Evolutionary conservation across 805 yeast species (phyloP).

Genomic region (Wickerhamiella azyma): DNA sequence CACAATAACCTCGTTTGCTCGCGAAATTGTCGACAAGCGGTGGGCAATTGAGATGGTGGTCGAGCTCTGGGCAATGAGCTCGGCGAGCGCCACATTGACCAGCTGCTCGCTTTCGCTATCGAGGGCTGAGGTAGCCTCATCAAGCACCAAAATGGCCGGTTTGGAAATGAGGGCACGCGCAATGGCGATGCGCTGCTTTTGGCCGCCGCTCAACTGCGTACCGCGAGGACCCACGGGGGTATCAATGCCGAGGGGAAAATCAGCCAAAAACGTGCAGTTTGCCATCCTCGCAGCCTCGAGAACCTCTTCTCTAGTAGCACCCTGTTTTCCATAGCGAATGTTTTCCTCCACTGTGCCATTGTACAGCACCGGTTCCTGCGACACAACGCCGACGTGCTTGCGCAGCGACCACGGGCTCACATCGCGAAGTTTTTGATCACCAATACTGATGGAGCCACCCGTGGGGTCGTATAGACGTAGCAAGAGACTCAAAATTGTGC

Average conservation of each 20-base stretch:
- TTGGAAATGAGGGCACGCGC: slow-evolving; percentile 73
- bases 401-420: slow-evolving; percentile 64
- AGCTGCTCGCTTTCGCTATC: slow-evolving; percentile 81
- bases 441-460: slow-evolving; percentile 49
- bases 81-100: slow-evolving; percentile 56
- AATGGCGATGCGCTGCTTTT: slow-evolving; percentile 81
- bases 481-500: slow-evolving; percentile 68
- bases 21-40: slow-evolving; percentile 71
- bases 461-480: slow-evolving; percentile 73
- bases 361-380: slow-evolving; percentile 82
- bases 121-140: slow-evolving; percentile 90
- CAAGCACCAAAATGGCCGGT: slow-evolving; percentile 71
- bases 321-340: slow-evolving; percentile 55
- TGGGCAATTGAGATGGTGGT: slow-evolving; percentile 84
- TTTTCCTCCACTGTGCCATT: slow-evolving; percentile 78
- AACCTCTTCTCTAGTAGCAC: slow-evolving; percentile 47
- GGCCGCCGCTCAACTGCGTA: slow-evolving; percentile 87
- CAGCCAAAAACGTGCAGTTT: slow-evolving; percentile 59
- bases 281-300: slow-evolving; percentile 53
- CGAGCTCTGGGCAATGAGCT: slow-evolving; percentile 40
- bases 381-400: slow-evolving; percentile 71
- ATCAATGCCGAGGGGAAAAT: slow-evolving; percentile 69
- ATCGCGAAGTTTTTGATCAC: slow-evolving; percentile 46
- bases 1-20: slow-evolving; percentile 71
- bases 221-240: slow-evolving; percentile 81